Percentiles rank a stretch among this genome's conserved stretches.
Evolutionary conservation across 805 yeast genomes (phyloP).

Genomic region (Nakazawaea anatomiae): DNA sequence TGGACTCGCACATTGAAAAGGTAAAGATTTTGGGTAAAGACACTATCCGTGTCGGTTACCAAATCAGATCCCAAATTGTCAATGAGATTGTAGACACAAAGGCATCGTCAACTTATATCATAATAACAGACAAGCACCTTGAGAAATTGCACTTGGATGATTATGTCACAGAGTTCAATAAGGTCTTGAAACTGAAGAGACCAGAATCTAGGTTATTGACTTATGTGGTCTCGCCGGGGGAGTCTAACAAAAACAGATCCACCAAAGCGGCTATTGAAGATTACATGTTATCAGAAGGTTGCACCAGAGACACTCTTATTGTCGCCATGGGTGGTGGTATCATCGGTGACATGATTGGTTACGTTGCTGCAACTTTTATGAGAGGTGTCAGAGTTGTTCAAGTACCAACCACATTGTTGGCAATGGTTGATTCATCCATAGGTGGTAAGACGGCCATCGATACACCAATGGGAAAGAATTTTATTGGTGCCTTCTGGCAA

Average conservation of each 20-base stretch:
- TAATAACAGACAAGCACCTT: conserved; percentile 83
- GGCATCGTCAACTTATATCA: conserved; percentile 86
- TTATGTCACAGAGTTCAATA: conserved; percentile 37
- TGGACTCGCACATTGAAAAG: conserved; percentile 27
- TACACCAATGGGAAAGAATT: conserved; percentile 92
- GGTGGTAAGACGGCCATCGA: conserved; percentile 99
- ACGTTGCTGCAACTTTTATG: conserved; percentile 99
- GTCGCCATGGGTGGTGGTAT: conserved; percentile 98
- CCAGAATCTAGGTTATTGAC: conserved; percentile 63
- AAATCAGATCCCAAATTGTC: conserved; percentile 69
- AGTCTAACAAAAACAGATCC: conserved; percentile 77
- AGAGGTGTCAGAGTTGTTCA: conserved; percentile 94
- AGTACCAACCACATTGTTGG: conserved; percentile 85
- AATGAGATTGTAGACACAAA: conserved; percentile 53
- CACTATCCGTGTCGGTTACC: conserved; percentile 85
- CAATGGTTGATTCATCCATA: conserved; percentile 97
- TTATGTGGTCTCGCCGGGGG: conserved; percentile 87
- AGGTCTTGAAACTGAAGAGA: conserved; percentile 27
- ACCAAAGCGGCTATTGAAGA: conserved; percentile 95
- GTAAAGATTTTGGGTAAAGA: conserved; percentile 79
- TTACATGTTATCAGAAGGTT: conserved; percentile 71
- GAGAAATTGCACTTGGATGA: conserved; percentile 54
- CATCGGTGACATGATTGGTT: conserved; percentile 98
- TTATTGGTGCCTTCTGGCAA: conserved; percentile 97
- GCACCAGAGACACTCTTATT: conserved; percentile 93